Conservation (phyloP, 306 rosid genomes). For the Trichosanthes cucumerina region DNA sequence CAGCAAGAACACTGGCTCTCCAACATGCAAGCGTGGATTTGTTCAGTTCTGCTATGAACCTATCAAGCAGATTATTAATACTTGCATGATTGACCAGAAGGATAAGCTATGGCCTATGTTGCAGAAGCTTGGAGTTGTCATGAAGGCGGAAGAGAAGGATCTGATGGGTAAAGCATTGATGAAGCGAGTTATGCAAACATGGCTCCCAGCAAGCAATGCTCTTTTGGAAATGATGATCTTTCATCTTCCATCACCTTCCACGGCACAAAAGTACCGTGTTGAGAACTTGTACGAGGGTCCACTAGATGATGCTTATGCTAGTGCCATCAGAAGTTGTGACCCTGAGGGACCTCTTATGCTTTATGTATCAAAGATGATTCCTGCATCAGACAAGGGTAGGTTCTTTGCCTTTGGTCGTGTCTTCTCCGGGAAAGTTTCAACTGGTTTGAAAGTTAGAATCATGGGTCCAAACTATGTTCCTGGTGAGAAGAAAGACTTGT, state of each 20-base stretch:
- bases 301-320: slow-evolving; percentile 66
- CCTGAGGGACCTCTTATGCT: slow-evolving; percentile 96
- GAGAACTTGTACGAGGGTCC: slow-evolving; percentile 97
- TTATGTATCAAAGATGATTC: slow-evolving; percentile 93
- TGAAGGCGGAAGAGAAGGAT: slow-evolving; percentile 79
- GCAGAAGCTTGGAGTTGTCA: slow-evolving; percentile 49
- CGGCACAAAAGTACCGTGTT: slow-evolving; percentile 80
- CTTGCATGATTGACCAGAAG: slow-evolving; percentile 90
- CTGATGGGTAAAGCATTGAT: slow-evolving; percentile 72
- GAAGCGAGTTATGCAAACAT: slow-evolving; percentile 95
- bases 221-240: slow-evolving; percentile 90
- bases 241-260: slow-evolving; percentile 75
- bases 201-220: slow-evolving; percentile 82
- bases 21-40: slow-evolving; percentile 45
- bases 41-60: slow-evolving; percentile 95
- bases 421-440: slow-evolving; percentile 66
- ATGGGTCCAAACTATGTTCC: slow-evolving; percentile 96
- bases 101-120: slow-evolving; percentile 97
- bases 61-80: slow-evolving; percentile 66
- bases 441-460: slow-evolving; percentile 90
- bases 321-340: slow-evolving; percentile 73
- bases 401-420: slow-evolving; percentile 93
- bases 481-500: slow-evolving; percentile 78
- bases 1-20: slow-evolving; percentile 30
- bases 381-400: slow-evolving; percentile 90